A percentile compares a stretch with the other conserved stretches of the same genome.
Evolutionary conservation across 805 yeast species (phyloP).

Genomic region (Wickerhamomyces ciferrii): DNA sequence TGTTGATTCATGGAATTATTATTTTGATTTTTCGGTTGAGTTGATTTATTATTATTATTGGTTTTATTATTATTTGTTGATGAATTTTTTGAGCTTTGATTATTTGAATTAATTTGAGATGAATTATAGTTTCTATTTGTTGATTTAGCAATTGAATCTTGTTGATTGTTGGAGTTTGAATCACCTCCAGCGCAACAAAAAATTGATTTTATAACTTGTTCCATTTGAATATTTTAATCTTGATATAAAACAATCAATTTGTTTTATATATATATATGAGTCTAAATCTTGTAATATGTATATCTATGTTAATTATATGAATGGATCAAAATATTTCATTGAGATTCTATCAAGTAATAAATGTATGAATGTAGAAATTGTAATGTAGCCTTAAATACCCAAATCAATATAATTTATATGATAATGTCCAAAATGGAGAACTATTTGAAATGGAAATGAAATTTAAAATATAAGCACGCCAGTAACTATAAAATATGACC

Average conservation of each 20-base stretch:
- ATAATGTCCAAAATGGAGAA: too few relatives aligned
- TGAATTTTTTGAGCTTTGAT: not conserved
- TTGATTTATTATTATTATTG: not conserved
- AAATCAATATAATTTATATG: too few relatives aligned
- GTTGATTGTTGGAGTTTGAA: slow-evolving; percentile 12
- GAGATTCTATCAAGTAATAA: too few relatives aligned
- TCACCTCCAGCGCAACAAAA: slow-evolving; percentile 27
- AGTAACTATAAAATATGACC: too few relatives aligned
- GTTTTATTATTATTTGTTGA: not conserved
- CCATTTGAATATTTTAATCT: slow-evolving; percentile 20
- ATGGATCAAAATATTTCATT: too few relatives aligned
- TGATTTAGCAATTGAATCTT: slow-evolving; percentile 4
- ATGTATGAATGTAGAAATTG: too few relatives aligned
- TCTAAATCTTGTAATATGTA: too few relatives aligned
- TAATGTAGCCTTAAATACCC: too few relatives aligned
- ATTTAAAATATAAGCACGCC: too few relatives aligned
- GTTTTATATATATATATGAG: too few relatives aligned
- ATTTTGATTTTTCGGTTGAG: not conserved
- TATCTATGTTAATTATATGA: too few relatives aligned
- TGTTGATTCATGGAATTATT: not conserved
- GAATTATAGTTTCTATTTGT: not conserved
- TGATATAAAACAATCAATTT: not conserved
- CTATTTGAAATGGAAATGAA: too few relatives aligned
- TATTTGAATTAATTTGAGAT: not conserved
- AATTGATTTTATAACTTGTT: slow-evolving; percentile 27